These are phyloP conservation scores for Curvularia lunata DNA, from an alignment of 2,329 filamentous ascomycete species.

Conservation along the genomic window DNA sequence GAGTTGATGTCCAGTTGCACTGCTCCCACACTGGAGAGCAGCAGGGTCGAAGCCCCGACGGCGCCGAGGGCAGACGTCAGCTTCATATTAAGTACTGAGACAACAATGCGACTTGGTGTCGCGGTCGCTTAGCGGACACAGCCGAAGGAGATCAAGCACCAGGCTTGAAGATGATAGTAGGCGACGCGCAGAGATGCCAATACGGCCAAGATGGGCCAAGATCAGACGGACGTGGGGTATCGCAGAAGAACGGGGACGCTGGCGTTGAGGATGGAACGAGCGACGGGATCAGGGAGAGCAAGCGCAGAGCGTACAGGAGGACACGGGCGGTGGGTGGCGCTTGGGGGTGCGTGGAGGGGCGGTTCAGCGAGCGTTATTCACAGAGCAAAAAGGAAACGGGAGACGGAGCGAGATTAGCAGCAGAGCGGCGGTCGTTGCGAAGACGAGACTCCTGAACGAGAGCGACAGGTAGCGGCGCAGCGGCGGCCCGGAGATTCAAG, in stretches of 20 bases:
- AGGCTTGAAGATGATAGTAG: constrained; percentile 25
- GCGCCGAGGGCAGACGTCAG: constrained; percentile 40
- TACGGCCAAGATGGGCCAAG: background rate
- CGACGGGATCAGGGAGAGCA: constrained; percentile 30
- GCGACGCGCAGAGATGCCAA: constrained; percentile 8
- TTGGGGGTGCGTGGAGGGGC: background rate
- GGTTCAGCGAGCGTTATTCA: constrained; percentile 22
- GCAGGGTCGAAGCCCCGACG: constrained; percentile 40
- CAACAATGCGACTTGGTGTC: constrained; percentile 11
- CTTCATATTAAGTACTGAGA: constrained; percentile 41
- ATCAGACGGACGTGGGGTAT: constrained; percentile 10
- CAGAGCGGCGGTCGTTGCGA: constrained; percentile 18
- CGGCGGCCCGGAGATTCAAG: constrained; percentile 14
- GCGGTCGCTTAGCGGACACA: constrained; percentile 16
- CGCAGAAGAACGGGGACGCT: constrained; percentile 19
- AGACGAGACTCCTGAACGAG: constrained; percentile 18
- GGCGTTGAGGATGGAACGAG: constrained; percentile 39
- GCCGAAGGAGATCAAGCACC: constrained; percentile 33
- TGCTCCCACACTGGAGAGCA: constrained; percentile 41
- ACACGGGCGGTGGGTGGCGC: background rate
- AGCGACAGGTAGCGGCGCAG: constrained; percentile 8
- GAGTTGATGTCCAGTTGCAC: constrained; percentile 41
- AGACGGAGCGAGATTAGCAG: constrained; percentile 10
- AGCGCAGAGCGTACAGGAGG: constrained; percentile 16
- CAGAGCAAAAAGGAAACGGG: constrained; percentile 11